Conservation (phyloP, 108 stramenopile species). For the Bacterosira constricta region DNA sequence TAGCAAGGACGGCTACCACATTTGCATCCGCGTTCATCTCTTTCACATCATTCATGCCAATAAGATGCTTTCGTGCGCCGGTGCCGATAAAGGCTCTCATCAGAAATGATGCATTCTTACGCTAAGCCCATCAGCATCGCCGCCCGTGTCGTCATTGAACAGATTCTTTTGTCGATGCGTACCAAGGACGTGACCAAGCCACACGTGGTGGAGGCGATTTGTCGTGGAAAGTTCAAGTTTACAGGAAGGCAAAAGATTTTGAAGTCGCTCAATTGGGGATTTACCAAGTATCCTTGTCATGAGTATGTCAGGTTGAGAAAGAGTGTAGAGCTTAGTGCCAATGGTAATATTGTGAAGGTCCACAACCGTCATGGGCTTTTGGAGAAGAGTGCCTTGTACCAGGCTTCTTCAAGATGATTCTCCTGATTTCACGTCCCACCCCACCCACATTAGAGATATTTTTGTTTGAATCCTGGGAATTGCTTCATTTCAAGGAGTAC, state of each 20-base stretch:
- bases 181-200: conserved; percentile 90
- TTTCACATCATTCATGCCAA: conserved; percentile 99
- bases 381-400: conserved; percentile 74
- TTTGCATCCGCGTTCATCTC: conserved; percentile 98
- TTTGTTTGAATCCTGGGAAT: no score
- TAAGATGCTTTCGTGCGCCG: conserved; percentile 99
- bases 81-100: conserved; percentile 98
- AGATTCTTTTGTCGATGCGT: conserved; percentile 94
- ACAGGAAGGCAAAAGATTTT: conserved; percentile 99
- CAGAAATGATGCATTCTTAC: conserved; percentile 99
- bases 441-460: no score
- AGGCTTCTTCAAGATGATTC: no score
- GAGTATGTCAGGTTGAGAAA: conserved; percentile 94
- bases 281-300: conserved; percentile 97
- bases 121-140: conserved; percentile 99
- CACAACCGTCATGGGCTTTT: conserved; percentile 86
- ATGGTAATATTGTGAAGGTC: conserved; percentile 92
- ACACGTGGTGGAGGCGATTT: conserved; percentile 96
- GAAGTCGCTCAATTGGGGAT: conserved; percentile 98
- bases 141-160: conserved; percentile 98
- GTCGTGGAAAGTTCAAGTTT: conserved; percentile 99
- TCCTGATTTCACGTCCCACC: no score
- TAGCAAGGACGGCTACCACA: conserved; percentile 99
- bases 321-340: conserved; percentile 87
- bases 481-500: no score